A percentile compares a stretch with the other conserved stretches of the same genome.
These are phyloP conservation scores for Colletotrichum tropicale DNA, from an alignment of 2,329 filamentous ascomycete genomes.

Conservation along the genomic window DNA sequence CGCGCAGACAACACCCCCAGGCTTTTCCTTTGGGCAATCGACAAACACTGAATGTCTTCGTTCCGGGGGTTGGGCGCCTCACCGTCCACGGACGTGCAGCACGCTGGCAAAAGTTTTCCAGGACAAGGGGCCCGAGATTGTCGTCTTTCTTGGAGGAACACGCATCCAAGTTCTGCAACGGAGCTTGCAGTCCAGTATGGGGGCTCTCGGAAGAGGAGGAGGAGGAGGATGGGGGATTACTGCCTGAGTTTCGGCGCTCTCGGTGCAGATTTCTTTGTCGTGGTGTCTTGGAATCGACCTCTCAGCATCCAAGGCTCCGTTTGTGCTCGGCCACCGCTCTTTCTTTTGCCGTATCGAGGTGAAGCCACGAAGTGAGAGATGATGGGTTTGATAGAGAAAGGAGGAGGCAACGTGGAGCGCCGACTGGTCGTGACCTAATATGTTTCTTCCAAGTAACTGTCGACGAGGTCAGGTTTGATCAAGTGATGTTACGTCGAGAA, in stretches of 20 bases:
- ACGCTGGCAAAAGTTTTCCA: conserved; percentile 27
- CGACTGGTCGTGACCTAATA: conserved; percentile 2
- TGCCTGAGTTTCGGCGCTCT: conserved; percentile 36
- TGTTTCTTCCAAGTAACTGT: neutral
- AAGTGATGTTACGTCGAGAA: neutral
- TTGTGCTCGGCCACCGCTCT: conserved; percentile 55
- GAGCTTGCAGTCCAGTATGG: conserved; percentile 7
- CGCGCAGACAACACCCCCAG: conserved; percentile 19
- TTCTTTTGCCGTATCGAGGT: conserved; percentile 43
- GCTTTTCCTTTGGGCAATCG: neutral
- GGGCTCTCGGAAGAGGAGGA: neutral
- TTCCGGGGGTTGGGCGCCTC: conserved; percentile 6
- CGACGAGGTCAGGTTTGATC: neutral
- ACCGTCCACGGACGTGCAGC: neutral
- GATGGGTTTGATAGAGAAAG: conserved; percentile 26
- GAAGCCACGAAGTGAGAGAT: conserved; percentile 45
- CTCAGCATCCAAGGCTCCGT: conserved; percentile 45
- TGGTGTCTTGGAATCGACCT: conserved; percentile 54
- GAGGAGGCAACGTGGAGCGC: conserved; percentile 1
- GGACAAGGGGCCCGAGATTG: conserved; percentile 33
- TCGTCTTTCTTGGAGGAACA: conserved; percentile 33
- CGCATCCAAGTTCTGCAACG: conserved; percentile 3
- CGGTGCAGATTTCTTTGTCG: conserved; percentile 53
- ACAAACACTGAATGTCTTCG: conserved; percentile 16
- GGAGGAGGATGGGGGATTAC: neutral